Conservation (phyloP, 345 rosid species). For the Moricandia moricandioides region DNA sequence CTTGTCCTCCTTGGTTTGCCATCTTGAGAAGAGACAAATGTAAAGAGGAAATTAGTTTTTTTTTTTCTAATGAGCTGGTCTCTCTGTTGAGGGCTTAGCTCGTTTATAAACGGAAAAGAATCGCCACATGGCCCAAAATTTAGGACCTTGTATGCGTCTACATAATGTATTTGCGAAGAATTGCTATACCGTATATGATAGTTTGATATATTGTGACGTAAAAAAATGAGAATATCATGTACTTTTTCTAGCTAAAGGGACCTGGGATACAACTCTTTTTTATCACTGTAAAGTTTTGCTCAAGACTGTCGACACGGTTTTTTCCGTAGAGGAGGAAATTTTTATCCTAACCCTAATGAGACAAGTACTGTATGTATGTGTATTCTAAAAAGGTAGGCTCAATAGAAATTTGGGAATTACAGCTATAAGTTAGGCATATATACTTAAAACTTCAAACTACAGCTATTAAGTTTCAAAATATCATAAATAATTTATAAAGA, state of each 20-base stretch:
- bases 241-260: neutral
- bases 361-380: neutral
- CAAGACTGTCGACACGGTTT: neutral
- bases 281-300: neutral
- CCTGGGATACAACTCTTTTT: neutral
- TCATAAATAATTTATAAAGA: too few species aligned
- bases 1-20: conserved; percentile 40
- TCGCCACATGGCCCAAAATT: too few species aligned
- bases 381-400: neutral
- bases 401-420: neutral
- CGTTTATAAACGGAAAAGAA: too few species aligned
- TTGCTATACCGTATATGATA: neutral
- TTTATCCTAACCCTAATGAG: neutral
- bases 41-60: conserved; percentile 7
- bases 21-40: conserved; percentile 39
- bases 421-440: neutral
- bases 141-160: neutral
- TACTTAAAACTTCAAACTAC: neutral
- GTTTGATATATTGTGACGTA: neutral
- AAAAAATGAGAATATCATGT: neutral
- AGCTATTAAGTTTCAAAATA: neutral
- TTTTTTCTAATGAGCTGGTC: neutral
- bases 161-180: neutral
- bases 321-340: neutral
- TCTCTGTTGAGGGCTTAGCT: neutral